phyloP scores from a whole-genome alignment of 371 early-diverging fungal genomes.

The Paramicrosporidium saccamoebae region DNA sequence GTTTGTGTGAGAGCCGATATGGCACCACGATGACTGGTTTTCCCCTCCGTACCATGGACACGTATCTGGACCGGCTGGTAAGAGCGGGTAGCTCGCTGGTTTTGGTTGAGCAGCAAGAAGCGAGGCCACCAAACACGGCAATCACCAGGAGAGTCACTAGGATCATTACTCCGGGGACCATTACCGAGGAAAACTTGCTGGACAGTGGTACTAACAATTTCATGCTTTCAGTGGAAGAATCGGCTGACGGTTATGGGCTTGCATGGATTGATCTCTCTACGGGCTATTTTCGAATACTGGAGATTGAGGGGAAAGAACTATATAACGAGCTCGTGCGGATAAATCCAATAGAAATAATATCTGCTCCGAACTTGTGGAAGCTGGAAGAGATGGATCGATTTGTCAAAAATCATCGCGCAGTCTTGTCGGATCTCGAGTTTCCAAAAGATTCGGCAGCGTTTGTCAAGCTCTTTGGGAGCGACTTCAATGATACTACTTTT shows the following conservation, averaged over 20 bases:
- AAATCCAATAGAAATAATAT: constrained; percentile 40
- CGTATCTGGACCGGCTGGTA: constrained; percentile 40
- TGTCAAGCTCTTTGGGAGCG: too few species aligned
- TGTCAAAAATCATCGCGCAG: too few species aligned
- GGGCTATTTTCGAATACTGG: constrained; percentile 42
- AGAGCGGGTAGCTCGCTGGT: too few species aligned
- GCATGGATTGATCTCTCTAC: constrained; percentile 73
- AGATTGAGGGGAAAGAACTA: constrained; percentile 10
- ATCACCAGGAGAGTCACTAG: constrained; percentile 32
- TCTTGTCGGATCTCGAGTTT: too few species aligned
- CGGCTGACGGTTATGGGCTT: constrained; percentile 27
- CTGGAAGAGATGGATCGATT: too few species aligned
- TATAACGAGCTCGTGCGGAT: constrained; percentile 36
- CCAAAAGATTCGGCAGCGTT: too few species aligned
- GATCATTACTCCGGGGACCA: constrained; percentile 58
- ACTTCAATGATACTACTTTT: too few species aligned
- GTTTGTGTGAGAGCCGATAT: too few species aligned
- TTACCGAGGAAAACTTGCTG: constrained; percentile 28
- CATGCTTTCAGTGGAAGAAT: constrained; percentile 17
- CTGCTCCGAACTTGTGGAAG: constrained; percentile 8
- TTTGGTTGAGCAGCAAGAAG: constrained; percentile 42
- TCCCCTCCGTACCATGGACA: constrained; percentile 21
- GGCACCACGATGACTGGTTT: constrained; percentile 60
- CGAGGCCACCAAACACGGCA: constrained; percentile 7
- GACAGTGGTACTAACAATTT: constrained; percentile 23